Conservation (phyloP, 768 basidiomycete genomes). For the Boletus reticulatus region DNA sequence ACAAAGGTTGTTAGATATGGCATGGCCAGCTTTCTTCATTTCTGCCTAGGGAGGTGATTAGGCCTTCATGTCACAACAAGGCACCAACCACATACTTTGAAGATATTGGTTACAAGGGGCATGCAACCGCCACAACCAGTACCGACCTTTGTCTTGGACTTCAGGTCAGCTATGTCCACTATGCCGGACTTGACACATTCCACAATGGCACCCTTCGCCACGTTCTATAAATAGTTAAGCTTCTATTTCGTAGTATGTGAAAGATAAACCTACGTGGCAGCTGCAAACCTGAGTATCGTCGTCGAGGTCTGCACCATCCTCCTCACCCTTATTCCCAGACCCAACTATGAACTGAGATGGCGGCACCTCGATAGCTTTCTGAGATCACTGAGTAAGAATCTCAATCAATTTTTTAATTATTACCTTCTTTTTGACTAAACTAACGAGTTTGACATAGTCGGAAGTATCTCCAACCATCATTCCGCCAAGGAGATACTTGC, state of each 20-base stretch:
- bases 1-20: constrained; percentile 59
- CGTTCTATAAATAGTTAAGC: constrained; percentile 41
- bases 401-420: not conserved
- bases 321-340: constrained; percentile 45
- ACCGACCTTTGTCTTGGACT: constrained; percentile 65
- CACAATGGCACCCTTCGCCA: constrained; percentile 56
- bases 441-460: constrained; percentile 68
- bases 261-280: constrained; percentile 47
- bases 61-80: not conserved
- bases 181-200: constrained; percentile 50
- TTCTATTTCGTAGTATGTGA: not conserved
- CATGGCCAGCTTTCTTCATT: constrained; percentile 65
- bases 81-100: constrained; percentile 29
- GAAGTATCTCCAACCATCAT: constrained; percentile 78
- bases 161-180: constrained; percentile 51
- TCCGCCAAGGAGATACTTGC: constrained; percentile 69
- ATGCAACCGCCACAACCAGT: constrained; percentile 75
- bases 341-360: constrained; percentile 70
- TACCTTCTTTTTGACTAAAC: constrained; percentile 66
- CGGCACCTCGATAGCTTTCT: constrained; percentile 65
- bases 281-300: constrained; percentile 72
- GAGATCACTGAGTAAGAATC: not conserved
- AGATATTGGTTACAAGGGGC: constrained; percentile 47
- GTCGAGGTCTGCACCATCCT: constrained; percentile 64
- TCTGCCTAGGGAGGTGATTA: constrained; percentile 41